Conservation (phyloP, 2,329 filamentous ascomycete genomes). For the Pyricularia grisea region DNA sequence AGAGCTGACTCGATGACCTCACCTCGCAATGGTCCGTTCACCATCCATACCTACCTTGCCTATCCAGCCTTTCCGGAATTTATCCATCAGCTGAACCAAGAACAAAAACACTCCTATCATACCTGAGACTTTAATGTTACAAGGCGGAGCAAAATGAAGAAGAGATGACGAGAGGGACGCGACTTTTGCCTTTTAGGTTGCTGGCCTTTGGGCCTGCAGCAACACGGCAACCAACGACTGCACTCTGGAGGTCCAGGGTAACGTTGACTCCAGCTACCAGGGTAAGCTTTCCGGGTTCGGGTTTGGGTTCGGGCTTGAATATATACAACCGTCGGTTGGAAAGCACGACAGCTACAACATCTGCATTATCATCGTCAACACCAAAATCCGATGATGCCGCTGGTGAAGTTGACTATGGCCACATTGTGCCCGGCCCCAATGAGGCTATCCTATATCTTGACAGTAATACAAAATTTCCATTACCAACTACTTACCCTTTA, state of each 20-base stretch:
- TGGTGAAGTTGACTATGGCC: slow-evolving; percentile 54
- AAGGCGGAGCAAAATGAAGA: background rate
- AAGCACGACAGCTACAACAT: background rate
- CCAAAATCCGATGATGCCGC: background rate
- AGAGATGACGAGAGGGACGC: background rate
- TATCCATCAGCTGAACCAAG: background rate
- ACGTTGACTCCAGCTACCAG: background rate
- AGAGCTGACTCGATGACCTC: background rate
- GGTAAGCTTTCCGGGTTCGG: background rate
- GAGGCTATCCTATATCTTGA: slow-evolving; percentile 87
- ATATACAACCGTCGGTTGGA: background rate
- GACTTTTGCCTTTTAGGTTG: background rate
- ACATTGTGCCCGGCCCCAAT: slow-evolving; percentile 66
- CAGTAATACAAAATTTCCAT: slow-evolving; percentile 41
- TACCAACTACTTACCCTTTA: background rate
- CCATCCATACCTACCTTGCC: background rate
- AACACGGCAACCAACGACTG: background rate
- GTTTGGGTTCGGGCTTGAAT: background rate
- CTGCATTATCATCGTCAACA: background rate
- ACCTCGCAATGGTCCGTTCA: background rate
- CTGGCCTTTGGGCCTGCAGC: background rate
- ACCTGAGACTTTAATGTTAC: background rate
- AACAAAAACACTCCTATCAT: background rate
- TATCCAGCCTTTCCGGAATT: background rate
- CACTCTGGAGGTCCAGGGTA: background rate